phyloP scores from a whole-genome alignment of 2,329 filamentous ascomycete species.

The Monilinia vaccinii-corymbosi region DNA sequence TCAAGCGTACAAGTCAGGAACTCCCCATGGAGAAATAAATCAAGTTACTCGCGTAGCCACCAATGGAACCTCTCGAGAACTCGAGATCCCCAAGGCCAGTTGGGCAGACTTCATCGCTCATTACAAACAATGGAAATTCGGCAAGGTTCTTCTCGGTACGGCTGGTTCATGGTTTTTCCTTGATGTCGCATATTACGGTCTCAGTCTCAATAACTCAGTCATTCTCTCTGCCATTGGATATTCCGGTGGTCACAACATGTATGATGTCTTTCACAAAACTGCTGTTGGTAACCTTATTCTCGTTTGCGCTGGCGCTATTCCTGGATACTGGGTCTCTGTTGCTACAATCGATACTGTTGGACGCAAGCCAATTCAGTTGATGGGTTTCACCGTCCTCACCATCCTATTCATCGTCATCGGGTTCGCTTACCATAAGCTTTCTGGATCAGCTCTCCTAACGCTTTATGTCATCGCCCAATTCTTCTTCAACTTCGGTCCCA shows the following conservation, averaged over 20 bases:
- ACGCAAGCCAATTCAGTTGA: constrained; percentile 65
- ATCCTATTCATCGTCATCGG: constrained; percentile 54
- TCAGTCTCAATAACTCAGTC: constrained; percentile 66
- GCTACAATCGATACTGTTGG: constrained; percentile 67
- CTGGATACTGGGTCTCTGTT: constrained; percentile 74
- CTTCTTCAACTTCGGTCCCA: constrained; percentile 58
- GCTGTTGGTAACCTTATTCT: constrained; percentile 72
- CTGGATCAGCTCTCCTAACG: constrained; percentile 43
- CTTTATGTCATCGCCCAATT: constrained; percentile 59
- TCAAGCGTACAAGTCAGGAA: constrained; percentile 63
- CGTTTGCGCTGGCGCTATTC: constrained; percentile 67
- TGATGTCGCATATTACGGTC: constrained; percentile 45
- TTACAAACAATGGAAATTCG: constrained; percentile 64
- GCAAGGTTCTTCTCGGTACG: constrained; percentile 63
- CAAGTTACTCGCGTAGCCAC: constrained; percentile 33
- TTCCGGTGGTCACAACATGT: constrained; percentile 52
- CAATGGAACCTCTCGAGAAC: constrained; percentile 39
- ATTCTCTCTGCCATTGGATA: constrained; percentile 69
- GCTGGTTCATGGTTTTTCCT: constrained; percentile 80
- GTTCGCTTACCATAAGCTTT: constrained; percentile 46
- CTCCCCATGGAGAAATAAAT: constrained; percentile 47
- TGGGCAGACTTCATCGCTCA: constrained; percentile 63
- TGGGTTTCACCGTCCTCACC: constrained; percentile 53
- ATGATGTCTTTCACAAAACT: constrained; percentile 60
- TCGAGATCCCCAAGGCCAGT: constrained; percentile 56